Percentiles rank a stretch among this genome's conserved stretches.
Conservation (phyloP, 1,284 basidiomycete genomes). For the Amylostereum chailletii region DNA sequence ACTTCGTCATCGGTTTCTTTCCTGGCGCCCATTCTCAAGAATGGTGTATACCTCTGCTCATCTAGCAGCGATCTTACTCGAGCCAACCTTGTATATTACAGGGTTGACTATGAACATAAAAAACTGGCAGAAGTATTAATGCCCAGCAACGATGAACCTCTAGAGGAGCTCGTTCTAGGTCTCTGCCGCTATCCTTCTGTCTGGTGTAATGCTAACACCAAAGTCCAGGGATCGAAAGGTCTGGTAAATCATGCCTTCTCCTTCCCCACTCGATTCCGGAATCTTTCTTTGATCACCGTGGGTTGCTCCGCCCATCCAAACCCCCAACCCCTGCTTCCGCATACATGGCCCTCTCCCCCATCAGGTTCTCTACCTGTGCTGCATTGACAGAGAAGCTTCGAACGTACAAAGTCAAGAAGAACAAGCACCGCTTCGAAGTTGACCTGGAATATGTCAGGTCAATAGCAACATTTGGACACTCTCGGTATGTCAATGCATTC, state of each 20-base stretch:
- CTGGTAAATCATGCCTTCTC: conserved; percentile 25
- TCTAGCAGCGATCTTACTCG: too few species aligned
- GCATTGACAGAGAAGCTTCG: conserved; percentile 20
- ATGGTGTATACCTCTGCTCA: too few species aligned
- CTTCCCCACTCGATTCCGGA: conserved; percentile 13
- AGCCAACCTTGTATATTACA: conserved; percentile 3
- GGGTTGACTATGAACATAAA: conserved; percentile 7
- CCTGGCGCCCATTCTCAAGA: too few species aligned
- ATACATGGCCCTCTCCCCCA: conserved; percentile 25
- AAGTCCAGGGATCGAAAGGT: conserved; percentile 19
- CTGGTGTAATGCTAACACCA: not conserved
- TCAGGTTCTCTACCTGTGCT: conserved; percentile 16
- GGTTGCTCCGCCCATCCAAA: not conserved
- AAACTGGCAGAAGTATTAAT: conserved; percentile 7
- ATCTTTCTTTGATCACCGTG: conserved; percentile 4
- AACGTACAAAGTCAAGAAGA: conserved; percentile 17
- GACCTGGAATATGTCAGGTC: conserved; percentile 6
- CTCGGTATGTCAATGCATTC: not conserved
- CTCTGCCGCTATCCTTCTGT: not conserved
- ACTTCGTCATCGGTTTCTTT: too few species aligned
- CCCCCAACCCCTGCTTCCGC: conserved; percentile 8
- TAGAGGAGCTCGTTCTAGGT: conserved; percentile 15
- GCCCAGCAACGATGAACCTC: conserved; percentile 3
- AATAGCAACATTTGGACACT: not conserved
- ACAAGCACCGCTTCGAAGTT: conserved; percentile 12